Evolutionary conservation across 257 asterid genomes (phyloP), one percentile per base, ranked within the genome.

Genomic region (Nyctanthes arbortristis): DNA sequence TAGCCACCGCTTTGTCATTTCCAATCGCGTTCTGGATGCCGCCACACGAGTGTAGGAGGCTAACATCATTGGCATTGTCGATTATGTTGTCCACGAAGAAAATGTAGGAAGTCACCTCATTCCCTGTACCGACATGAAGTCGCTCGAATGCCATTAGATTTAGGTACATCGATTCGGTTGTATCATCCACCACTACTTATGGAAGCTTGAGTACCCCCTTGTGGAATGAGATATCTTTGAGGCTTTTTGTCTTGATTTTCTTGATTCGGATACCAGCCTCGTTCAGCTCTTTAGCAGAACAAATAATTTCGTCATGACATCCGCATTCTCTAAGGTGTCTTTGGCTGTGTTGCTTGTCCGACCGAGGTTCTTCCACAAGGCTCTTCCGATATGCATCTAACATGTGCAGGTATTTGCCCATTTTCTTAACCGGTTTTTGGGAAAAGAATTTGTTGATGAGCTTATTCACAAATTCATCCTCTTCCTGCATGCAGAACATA

Each of bases 21-120:
- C 81, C 79, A 18, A 80, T 31, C 0, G 59, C 76, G 31, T 73
- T 82, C n/a, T 52, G 73, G 27, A 85, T 65, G 16, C 82, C 76
- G 11, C 72, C 71, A 1, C 13, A 5, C 0, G 76, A 13, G 12
- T 66, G 77, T 28, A 85, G 73, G 29, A 85, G 77, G 58, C 56
- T 65, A 28, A 82, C 81, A 28, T 82, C 90, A 36, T 11, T 40
- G 22, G n/a, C n/a, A n/a, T n/a, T n/a, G n/a, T n/a, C n/a, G n/a
- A n/a, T n/a, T n/a, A n/a, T n/a, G n/a, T n/a, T 74, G 63, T 72
- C 75, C 82, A 80, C 77, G 77, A 80, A 75, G 14, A 33, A 78
- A 0, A 78, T 62, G 61, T 79, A 82, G 1, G 83, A 63, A 0
- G 84, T 84, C 12, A 84, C 80, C 27, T 79, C 76, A 27, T 70